These are phyloP conservation scores for Salvia miltiorrhiza DNA, from an alignment of 257 asterid species.

Conservation along the genomic window DNA sequence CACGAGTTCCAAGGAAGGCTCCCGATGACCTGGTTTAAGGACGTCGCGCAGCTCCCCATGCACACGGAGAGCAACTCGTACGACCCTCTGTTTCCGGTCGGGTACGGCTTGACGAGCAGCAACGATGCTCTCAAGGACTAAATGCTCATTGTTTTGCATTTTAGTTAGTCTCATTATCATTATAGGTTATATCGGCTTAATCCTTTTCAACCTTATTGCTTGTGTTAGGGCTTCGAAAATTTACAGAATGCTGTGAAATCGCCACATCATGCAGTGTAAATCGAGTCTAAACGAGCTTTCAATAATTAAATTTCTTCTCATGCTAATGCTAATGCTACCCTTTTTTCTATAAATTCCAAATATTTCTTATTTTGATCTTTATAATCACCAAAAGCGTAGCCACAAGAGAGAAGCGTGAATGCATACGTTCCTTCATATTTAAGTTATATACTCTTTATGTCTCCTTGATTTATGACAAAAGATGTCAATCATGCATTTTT, in stretches of 20 bases:
- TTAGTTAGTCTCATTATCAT: too few relatives aligned
- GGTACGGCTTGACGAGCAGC: slow-evolving; percentile 60
- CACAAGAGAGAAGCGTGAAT: background rate
- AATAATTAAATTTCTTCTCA: background rate
- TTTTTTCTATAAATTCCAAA: background rate
- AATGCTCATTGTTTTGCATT: too few relatives aligned
- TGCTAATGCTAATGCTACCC: background rate
- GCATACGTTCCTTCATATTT: background rate
- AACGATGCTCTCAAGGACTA: slow-evolving; percentile 32
- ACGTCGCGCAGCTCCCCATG: slow-evolving; percentile 62
- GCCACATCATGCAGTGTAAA: too few relatives aligned
- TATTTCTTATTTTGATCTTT: background rate
- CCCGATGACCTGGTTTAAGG: slow-evolving; percentile 69
- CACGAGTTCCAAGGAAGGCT: slow-evolving; percentile 66
- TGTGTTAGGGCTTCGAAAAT: too few relatives aligned
- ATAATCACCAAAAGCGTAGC: background rate
- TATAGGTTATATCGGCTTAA: too few relatives aligned
- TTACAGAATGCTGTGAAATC: too few relatives aligned
- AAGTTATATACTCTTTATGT: background rate
- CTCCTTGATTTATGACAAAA: slow-evolving; percentile 15
- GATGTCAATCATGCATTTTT: background rate
- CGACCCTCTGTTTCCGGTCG: slow-evolving; percentile 65
- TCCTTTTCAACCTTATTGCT: too few relatives aligned
- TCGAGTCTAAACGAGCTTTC: background rate
- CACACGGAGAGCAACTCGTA: slow-evolving; percentile 39